Base-by-base conservation (phyloP, 1,139 yeast genomes). In the Yamadazyma jaroonii region DNA sequence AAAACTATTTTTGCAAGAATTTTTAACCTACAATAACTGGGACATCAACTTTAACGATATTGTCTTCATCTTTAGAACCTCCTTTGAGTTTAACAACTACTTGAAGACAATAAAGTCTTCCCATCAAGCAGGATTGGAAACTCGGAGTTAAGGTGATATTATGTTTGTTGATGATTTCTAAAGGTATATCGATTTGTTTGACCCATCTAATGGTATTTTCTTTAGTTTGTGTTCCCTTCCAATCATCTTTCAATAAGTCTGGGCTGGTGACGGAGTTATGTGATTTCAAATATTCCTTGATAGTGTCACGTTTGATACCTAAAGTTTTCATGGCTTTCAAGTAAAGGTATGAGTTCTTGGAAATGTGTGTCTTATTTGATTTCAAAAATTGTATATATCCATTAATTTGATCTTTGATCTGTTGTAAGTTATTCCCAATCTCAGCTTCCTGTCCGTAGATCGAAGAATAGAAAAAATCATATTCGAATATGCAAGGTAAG, bases 51-150 rank as follows among this genome's bases (percentile, higher is more conserved):
- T 52, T 62, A 26, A 67, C 59, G 3, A 56, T 46, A 44, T 67
- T 67, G 37, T 60, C 67, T 6, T 62, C 63, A 13, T 64, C 69
- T 12, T 61, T 59, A 9, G 61, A 59, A 10, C 61, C 56, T 3
- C 74, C 75, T 50, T 67, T 69, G 42, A 54, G 66, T 48, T 58
- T 64, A 11, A 69, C 67, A 15, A 53, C 46, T 3, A 70, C 62
- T 45, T 70, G 74, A 36, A 71, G 51, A 41, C 73, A 62, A 44
- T 71, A 69, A 2, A 66, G 41, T 39, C 76, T 52, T 0, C 77
- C 77, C 9, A 67, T 64, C 39, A 71, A 56, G 46, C 77, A 71
- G 33, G 60, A 64, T 41, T 71, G 76, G 49, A 69, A 71, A 32
- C 64, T 61, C 5, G 77, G 76, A 10, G 67, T 52, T 37, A 71